A percentile compares a stretch with the other conserved stretches of the same genome.
Conservation (phyloP, 192 early-diverging fungal species). For the Diversispora eburnea region DNA sequence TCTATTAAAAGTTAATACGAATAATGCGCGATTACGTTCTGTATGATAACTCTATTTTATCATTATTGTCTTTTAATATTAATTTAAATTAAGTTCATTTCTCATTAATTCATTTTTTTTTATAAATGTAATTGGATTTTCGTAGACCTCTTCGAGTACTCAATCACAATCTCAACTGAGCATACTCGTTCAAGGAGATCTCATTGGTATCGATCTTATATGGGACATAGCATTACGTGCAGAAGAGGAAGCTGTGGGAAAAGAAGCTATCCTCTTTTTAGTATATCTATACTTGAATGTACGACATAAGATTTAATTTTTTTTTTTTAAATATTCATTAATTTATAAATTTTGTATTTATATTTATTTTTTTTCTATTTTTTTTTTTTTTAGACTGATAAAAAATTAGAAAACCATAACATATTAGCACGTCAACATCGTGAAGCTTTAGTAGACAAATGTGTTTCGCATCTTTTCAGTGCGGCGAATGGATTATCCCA, state of each 20-base stretch:
- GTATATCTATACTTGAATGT: slow-evolving; percentile 33
- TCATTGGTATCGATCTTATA: slow-evolving; percentile 43
- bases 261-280: slow-evolving; percentile 37
- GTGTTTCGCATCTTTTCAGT: slow-evolving; percentile 37
- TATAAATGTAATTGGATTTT: neutral
- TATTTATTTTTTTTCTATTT: neutral
- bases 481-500: slow-evolving; percentile 28
- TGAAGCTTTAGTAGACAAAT: slow-evolving; percentile 41
- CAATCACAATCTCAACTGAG: slow-evolving; percentile 10
- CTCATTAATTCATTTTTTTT: neutral
- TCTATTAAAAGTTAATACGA: slow-evolving; percentile 40
- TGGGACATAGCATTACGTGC: slow-evolving; percentile 46
- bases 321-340: neutral
- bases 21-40: slow-evolving; percentile 28
- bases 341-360: neutral
- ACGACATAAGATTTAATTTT: neutral
- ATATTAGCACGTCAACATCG: slow-evolving; percentile 34
- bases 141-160: slow-evolving; percentile 11
- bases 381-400: slow-evolving; percentile 29
- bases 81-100: neutral
- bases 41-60: slow-evolving; percentile 26
- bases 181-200: slow-evolving; percentile 31
- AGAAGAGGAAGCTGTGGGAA: slow-evolving; percentile 34
- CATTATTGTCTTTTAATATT: neutral
- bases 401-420: slow-evolving; percentile 24